Evolutionary conservation across 169 alveolate species (phyloP).

Genomic region (Cryptosporidium sp.): DNA sequence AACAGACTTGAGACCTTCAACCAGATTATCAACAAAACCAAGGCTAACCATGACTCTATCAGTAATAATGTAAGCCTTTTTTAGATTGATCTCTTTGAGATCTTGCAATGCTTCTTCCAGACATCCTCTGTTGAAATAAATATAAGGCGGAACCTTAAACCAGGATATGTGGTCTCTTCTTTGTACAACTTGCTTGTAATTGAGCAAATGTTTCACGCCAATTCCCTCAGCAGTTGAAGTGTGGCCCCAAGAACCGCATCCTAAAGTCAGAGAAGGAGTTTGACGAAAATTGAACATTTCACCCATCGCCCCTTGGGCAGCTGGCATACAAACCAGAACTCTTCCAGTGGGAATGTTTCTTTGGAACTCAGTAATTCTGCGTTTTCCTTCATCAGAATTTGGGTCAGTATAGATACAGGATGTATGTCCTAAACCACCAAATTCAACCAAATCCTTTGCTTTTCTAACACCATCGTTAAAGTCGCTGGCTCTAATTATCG

Average conservation of each 20-base stretch:
- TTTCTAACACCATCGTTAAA: slow-evolving; percentile 68
- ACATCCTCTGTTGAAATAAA: slow-evolving; percentile 73
- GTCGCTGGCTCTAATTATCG: slow-evolving; percentile 67
- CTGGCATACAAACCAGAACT: slow-evolving; percentile 76
- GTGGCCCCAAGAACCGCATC: slow-evolving; percentile 79
- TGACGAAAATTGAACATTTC: slow-evolving; percentile 75
- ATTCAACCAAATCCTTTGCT: slow-evolving; percentile 59
- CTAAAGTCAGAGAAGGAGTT: slow-evolving; percentile 75
- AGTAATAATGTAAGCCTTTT: slow-evolving; percentile 72
- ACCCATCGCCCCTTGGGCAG: slow-evolving; percentile 78
- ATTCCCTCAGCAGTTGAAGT: slow-evolving; percentile 76
- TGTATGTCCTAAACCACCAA: slow-evolving; percentile 79
- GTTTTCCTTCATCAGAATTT: slow-evolving; percentile 40
- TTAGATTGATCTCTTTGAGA: slow-evolving; percentile 39
- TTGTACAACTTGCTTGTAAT: slow-evolving; percentile 72
- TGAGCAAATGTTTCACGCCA: slow-evolving; percentile 74
- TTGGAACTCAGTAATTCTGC: slow-evolving; percentile 67
- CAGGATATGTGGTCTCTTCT: slow-evolving; percentile 75
- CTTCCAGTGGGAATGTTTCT: slow-evolving; percentile 74
- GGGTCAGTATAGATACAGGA: slow-evolving; percentile 77
- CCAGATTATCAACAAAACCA: slow-evolving; percentile 53
- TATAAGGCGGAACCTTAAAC: slow-evolving; percentile 75
- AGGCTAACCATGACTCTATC: slow-evolving; percentile 72
- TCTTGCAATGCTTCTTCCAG: slow-evolving; percentile 73
- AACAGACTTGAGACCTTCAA: slow-evolving; percentile 50